Conservation (phyloP, 768 basidiomycete species). For the Russula griseocarnosa region DNA sequence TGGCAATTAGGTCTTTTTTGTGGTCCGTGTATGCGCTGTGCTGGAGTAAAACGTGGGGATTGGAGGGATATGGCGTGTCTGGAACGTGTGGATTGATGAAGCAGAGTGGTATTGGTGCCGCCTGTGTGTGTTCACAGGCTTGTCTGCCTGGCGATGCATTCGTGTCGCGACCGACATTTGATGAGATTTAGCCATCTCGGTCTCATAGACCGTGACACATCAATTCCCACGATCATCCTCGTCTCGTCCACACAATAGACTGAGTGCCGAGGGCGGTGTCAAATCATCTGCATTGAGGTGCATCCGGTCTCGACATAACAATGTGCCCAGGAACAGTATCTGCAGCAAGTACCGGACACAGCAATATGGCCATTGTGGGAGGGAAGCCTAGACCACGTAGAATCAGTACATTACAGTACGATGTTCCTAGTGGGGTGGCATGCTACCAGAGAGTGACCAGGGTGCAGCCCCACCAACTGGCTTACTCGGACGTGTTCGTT, state of each 20-base stretch:
- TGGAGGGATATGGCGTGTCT: neutral
- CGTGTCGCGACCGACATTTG: neutral
- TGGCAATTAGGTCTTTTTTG: conserved; percentile 3
- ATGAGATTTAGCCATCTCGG: neutral
- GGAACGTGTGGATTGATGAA: neutral
- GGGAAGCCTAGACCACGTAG: too few relatives aligned
- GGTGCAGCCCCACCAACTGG: neutral
- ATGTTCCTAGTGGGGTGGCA: too few relatives aligned
- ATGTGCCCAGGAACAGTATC: too few relatives aligned
- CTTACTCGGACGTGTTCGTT: neutral
- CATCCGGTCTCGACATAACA: too few relatives aligned
- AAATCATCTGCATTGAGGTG: too few relatives aligned
- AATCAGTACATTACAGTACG: too few relatives aligned
- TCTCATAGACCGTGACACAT: neutral
- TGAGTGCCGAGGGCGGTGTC: too few relatives aligned
- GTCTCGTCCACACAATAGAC: too few relatives aligned
- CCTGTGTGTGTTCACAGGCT: neutral
- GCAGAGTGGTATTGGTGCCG: neutral
- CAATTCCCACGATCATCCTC: neutral
- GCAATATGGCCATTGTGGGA: too few relatives aligned
- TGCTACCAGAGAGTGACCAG: too few relatives aligned
- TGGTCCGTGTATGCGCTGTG: neutral
- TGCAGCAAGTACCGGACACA: too few relatives aligned
- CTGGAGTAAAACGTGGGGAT: neutral
- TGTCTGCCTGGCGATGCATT: neutral